Conservation (phyloP, 495 filamentous ascomycete species). For the Parachaetomium inaequale region DNA sequence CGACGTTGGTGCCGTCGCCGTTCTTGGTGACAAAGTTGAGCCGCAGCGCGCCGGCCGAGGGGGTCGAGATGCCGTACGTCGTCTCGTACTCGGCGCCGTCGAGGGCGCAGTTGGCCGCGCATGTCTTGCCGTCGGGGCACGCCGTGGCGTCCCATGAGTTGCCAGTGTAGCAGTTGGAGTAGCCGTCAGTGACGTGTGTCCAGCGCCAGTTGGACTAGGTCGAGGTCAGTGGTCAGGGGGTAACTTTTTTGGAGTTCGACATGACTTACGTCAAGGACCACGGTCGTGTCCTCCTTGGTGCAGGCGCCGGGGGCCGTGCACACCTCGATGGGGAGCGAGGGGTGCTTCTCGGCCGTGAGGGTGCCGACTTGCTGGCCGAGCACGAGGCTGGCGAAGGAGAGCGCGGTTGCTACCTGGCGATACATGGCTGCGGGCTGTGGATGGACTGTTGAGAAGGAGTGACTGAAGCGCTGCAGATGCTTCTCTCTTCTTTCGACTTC, state of each 20-base stretch:
- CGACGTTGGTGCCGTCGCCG: slow-evolving; percentile 51
- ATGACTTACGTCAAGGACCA: slow-evolving; percentile 51
- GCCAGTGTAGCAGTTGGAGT: slow-evolving; percentile 64
- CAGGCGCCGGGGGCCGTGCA: slow-evolving; percentile 53
- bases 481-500: background rate
- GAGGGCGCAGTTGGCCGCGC: slow-evolving; percentile 57
- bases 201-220: slow-evolving; percentile 61
- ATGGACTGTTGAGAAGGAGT: background rate
- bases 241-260: background rate
- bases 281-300: slow-evolving; percentile 45
- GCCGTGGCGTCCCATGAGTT: slow-evolving; percentile 54
- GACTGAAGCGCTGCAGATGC: slow-evolving; percentile 4
- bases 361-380: slow-evolving; percentile 52
- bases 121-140: slow-evolving; percentile 53
- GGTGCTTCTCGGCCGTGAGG: slow-evolving; percentile 51
- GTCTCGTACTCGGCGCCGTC: slow-evolving; percentile 60
- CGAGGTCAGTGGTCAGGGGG: background rate
- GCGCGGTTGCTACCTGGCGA: slow-evolving; percentile 19
- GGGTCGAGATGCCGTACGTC: slow-evolving; percentile 60
- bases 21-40: slow-evolving; percentile 58
- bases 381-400: slow-evolving; percentile 37
- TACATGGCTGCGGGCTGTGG: slow-evolving; percentile 25
- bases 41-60: slow-evolving; percentile 48
- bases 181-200: slow-evolving; percentile 52
- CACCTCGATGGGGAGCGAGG: slow-evolving; percentile 52